Evolutionary conservation across 495 filamentous ascomycete species (phyloP).

Genomic region (Penicillium cinerascens): DNA sequence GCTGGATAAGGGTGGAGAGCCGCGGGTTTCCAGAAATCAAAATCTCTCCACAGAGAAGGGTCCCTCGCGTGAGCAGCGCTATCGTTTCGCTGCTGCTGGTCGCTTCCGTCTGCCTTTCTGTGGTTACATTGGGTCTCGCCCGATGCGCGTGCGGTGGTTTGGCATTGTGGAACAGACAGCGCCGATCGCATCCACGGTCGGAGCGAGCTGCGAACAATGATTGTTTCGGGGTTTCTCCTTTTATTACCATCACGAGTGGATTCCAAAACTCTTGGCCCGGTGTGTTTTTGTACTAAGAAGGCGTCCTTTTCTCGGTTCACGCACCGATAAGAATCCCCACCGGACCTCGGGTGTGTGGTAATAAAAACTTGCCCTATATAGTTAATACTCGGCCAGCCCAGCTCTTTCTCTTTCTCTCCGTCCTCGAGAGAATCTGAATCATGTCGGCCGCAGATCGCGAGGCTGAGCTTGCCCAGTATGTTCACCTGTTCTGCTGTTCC

Average conservation of each 20-base stretch:
- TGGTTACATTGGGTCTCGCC: slow-evolving; percentile 32
- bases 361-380: slow-evolving; percentile 22
- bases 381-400: not conserved
- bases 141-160: slow-evolving; percentile 1
- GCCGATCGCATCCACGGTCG: slow-evolving; percentile 27
- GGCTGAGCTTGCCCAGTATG: slow-evolving; percentile 37
- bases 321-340: slow-evolving; percentile 24
- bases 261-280: not conserved
- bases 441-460: slow-evolving; percentile 38
- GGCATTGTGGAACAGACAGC: slow-evolving; percentile 4
- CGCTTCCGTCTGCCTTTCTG: slow-evolving; percentile 9
- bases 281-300: not conserved
- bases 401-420: slow-evolving; percentile 5
- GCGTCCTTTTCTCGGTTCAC: slow-evolving; percentile 15
- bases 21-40: slow-evolving; percentile 4
- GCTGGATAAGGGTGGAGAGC: slow-evolving; percentile 11
- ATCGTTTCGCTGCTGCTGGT: slow-evolving; percentile 15
- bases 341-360: slow-evolving; percentile 14
- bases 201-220: not conserved
- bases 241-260: not conserved
- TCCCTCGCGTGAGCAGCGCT: not conserved
- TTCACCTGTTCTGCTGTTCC: not conserved
- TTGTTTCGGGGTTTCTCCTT: not conserved
- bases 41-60: not conserved
- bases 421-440: slow-evolving; percentile 8